These are phyloP conservation scores for Malania oleifera DNA, from an alignment of 164 flowering plant genomes.

Conservation along the genomic window DNA sequence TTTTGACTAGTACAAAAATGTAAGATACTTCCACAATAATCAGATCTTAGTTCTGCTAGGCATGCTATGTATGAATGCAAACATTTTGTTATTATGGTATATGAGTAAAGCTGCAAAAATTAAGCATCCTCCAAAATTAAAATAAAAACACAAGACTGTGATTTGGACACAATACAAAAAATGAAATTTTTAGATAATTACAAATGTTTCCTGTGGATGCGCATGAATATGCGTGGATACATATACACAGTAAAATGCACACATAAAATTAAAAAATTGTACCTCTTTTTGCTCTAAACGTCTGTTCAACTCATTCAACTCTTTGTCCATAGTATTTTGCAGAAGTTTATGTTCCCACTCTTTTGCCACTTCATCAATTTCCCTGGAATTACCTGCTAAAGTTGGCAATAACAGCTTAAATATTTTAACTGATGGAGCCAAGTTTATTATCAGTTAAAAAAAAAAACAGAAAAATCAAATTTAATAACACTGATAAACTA, in stretches of 20 bases:
- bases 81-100: too few species aligned
- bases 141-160: not conserved
- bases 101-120: too few species aligned
- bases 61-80: too few species aligned
- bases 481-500: not conserved
- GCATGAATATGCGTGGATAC: too few species aligned
- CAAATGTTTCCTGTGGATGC: not conserved
- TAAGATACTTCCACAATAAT: not conserved
- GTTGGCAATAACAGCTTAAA: not conserved
- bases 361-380: constrained; percentile 78
- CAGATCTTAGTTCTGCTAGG: not conserved
- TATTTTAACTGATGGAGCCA: not conserved
- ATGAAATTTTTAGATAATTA: too few species aligned
- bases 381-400: constrained; percentile 64
- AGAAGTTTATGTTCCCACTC: constrained; percentile 95
- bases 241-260: too few species aligned
- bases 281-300: constrained; percentile 86
- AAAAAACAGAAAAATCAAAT: not conserved
- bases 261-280: too few species aligned
- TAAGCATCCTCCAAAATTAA: not conserved
- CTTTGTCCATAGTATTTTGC: constrained; percentile 90
- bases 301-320: constrained; percentile 75
- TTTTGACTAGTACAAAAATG: not conserved
- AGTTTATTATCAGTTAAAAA: not conserved
- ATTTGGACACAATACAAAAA: not conserved